Base-by-base conservation (phyloP, 2,329 filamentous ascomycete species). In the Septoria linicola region DNA sequence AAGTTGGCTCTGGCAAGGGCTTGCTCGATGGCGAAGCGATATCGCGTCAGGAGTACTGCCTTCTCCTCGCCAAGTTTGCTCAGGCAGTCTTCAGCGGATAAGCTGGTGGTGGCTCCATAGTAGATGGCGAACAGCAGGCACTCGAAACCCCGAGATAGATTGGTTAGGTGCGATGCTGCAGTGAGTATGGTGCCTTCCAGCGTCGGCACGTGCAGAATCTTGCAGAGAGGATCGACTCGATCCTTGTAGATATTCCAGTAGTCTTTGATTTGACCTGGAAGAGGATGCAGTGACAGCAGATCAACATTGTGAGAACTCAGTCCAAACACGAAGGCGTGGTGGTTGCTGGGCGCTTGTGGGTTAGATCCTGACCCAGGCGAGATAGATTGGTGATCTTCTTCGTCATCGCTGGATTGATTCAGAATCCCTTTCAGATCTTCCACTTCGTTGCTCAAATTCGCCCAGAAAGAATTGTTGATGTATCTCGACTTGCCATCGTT, bases 211-310 rank as follows among this genome's bases (percentile, higher is more conserved):
- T 91, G 87, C 6, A 89, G 64, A 10, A 89, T 74, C 65, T 88
- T 89, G 60, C 87, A 75, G 8, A 89, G 68, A 0, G 86, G 84
- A 61, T 90, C 85, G 7, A 90, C 85, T 45, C 87, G 88, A 58
- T 88, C 83, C 55, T 84, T 79, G 68, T 82, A 90, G 8, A 83
- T 76, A 42, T 82, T 78, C 86, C 87, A 89, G 49, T 88, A 80
- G 41, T 80, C 80, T 0, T 76, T 77, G 41, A 87, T 83, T 56
- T 85, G 83, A 1, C 81, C 81, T 1, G 83, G 78, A 0, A 82
- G 63, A 1, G 87, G 87, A 60, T 89, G 86, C 11, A 87, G 72
- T 35, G 76, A 73, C 14, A 77, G 71, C 57, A 89, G 72, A 59
- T 89, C 80, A 20, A 88, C 82, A 57, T 80, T 81, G n/a, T 80